These are phyloP conservation scores for Capsicum pubescens DNA, from an alignment of 257 asterid species.

Conservation along the genomic window DNA sequence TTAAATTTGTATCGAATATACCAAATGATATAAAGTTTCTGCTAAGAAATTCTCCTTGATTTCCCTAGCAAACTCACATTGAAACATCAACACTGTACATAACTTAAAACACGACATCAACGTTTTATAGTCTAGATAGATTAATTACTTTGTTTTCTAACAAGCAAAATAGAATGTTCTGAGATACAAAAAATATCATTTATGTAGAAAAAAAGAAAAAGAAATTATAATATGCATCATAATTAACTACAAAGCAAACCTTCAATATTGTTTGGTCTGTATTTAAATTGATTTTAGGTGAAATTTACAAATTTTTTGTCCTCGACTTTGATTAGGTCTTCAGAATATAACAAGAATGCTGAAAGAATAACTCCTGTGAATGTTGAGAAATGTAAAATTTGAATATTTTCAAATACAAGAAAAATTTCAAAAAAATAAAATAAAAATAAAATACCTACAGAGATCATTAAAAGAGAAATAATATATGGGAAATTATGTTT, in stretches of 20 bases:
- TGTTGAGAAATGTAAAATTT: too few relatives aligned
- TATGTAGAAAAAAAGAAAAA: background rate
- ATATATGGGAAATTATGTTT: too few relatives aligned
- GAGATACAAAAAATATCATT: background rate
- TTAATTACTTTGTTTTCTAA: background rate
- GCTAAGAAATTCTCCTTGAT: background rate
- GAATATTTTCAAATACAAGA: too few relatives aligned
- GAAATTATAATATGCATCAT: background rate
- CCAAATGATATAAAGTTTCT: background rate
- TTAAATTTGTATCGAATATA: background rate
- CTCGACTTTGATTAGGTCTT: background rate
- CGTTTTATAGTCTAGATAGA: background rate
- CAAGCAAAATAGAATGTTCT: background rate
- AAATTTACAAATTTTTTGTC: background rate
- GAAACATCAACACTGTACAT: background rate
- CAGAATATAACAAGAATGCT: too few relatives aligned
- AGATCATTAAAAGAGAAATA: too few relatives aligned
- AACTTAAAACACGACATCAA: background rate
- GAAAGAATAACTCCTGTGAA: too few relatives aligned
- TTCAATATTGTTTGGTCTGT: background rate
- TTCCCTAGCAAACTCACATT: background rate
- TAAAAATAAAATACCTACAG: too few relatives aligned
- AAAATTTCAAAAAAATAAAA: too few relatives aligned
- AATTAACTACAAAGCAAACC: background rate
- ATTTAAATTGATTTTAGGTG: background rate